Evolutionary conservation across 2,329 filamentous ascomycete genomes (phyloP), one percentile per base, ranked within the genome.

Genomic region (Xylariaceae sp.): DNA sequence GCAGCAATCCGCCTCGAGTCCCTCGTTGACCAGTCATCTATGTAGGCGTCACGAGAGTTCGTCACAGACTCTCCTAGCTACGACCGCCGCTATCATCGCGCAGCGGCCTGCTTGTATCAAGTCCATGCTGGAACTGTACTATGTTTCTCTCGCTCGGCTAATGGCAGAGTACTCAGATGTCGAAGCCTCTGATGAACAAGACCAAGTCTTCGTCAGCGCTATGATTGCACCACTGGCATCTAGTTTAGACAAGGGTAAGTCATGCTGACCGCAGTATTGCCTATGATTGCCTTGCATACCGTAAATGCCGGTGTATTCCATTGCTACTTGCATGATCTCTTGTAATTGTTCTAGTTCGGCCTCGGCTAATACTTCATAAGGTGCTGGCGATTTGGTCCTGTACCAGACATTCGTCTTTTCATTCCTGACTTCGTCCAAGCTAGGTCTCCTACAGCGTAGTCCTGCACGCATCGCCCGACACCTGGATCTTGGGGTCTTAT

Each of bases 381-480:
- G 58, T 30, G 1, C 15, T 7, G 13, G 59, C 18, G 35, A 51
- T 35, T 42, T 65, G 2, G 49, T 35, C 45, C 63, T 66, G 17
- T 72, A 73, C 42, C 62, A 67, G n/a, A 67, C 62, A 3, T 68
- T 73, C 18, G 67, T 70, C 4, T 72, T 69, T 64, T 65, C 59
- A 35, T 72, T 72, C 53, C 58, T 73, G 42, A 69, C 67, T 13
- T 71, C 65, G 8, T 48, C 70, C 30, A 62, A 75, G 11, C 56
- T 84, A 2, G 47, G 56, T 1, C 67, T 78, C 5, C 73, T 83
- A 42, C 76, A 82, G 62, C 63, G 68, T 10, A 74, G 77, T 13
- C 70, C 77, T 4, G 59, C 58, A 13, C 53, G 48, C 0, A 72
- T 82, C 13, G 73, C 75, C 6, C 61, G 68, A 2, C 59, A 64